phyloP scores from a whole-genome alignment of 2,329 filamentous ascomycete genomes.

The Colletotrichum horii region DNA sequence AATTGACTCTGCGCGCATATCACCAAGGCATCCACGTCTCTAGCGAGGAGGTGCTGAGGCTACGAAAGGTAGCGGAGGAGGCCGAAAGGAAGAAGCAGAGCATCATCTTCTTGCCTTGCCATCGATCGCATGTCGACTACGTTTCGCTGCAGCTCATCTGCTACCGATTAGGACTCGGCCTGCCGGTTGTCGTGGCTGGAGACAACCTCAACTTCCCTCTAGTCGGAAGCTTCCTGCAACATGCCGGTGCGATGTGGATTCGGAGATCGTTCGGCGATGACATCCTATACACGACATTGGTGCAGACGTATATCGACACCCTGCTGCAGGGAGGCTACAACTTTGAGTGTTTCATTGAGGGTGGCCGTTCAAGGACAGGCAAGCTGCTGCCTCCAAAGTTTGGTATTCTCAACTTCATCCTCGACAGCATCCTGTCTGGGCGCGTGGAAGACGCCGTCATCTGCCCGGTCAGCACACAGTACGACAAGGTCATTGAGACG shows the following conservation, averaged over 20 bases:
- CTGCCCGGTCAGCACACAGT: constrained; percentile 95
- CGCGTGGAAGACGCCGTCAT: constrained; percentile 90
- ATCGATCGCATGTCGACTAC: constrained; percentile 95
- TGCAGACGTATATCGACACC: constrained; percentile 95
- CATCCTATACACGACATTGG: constrained; percentile 86
- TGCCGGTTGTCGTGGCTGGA: constrained; percentile 92
- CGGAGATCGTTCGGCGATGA: constrained; percentile 92
- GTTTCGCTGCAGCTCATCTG: constrained; percentile 95
- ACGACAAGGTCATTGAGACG: constrained; percentile 98
- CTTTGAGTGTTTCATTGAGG: constrained; percentile 97
- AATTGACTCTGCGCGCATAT: constrained; percentile 90
- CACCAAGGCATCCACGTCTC: constrained; percentile 97
- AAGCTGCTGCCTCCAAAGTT: constrained; percentile 96
- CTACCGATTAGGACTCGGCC: constrained; percentile 85
- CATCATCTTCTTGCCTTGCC: constrained; percentile 93
- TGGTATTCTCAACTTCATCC: constrained; percentile 87
- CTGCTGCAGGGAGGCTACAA: constrained; percentile 90
- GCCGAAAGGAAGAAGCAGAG: constrained; percentile 89
- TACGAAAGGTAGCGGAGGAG: constrained; percentile 81
- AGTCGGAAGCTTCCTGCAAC: constrained; percentile 87
- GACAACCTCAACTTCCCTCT: constrained; percentile 96
- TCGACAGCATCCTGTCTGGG: constrained; percentile 89
- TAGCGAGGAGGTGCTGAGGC: constrained; percentile 86
- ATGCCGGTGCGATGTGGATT: constrained; percentile 98
- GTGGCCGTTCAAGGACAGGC: constrained; percentile 88